phyloP scores from a whole-genome alignment of 139 green algal genomes.

The Asterochloris sp. region DNA sequence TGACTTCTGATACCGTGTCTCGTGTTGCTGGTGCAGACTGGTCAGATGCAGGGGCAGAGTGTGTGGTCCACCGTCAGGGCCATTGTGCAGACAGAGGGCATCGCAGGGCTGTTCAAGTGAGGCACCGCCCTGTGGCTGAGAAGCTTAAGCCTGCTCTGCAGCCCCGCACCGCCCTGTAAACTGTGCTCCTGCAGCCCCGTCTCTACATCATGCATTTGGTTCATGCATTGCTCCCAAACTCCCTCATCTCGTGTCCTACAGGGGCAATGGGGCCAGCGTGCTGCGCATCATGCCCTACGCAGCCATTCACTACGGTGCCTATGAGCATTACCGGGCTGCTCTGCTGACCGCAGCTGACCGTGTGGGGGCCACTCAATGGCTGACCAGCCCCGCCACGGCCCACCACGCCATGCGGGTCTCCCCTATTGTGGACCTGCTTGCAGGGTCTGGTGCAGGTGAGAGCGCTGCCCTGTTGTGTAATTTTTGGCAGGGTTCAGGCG shows the following conservation, averaged over 20 bases:
- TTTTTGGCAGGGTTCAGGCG: too few species aligned
- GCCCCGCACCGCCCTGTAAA: too few species aligned
- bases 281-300: slow-evolving; percentile 89
- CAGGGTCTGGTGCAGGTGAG: slow-evolving; percentile 45
- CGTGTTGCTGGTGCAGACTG: slow-evolving; percentile 44
- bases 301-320: slow-evolving; percentile 85
- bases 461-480: too few species aligned
- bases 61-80: slow-evolving; percentile 45
- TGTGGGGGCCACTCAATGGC: not conserved
- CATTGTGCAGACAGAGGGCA: slow-evolving; percentile 61
- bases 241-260: slow-evolving; percentile 25
- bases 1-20: not conserved
- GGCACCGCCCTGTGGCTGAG: not conserved
- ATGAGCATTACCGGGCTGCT: slow-evolving; percentile 74
- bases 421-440: slow-evolving; percentile 67
- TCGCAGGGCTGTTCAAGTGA: slow-evolving; percentile 74
- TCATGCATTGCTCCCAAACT: too few species aligned
- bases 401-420: slow-evolving; percentile 17
- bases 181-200: too few species aligned
- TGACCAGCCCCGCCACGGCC: not conserved
- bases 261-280: slow-evolving; percentile 83
- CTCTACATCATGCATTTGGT: too few species aligned
- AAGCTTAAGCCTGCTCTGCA: too few species aligned
- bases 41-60: slow-evolving; percentile 30
- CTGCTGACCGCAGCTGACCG: slow-evolving; percentile 23